These are phyloP conservation scores for Alternaria gaisen DNA, from an alignment of 2,329 filamentous ascomycete species.

Conservation along the genomic window DNA sequence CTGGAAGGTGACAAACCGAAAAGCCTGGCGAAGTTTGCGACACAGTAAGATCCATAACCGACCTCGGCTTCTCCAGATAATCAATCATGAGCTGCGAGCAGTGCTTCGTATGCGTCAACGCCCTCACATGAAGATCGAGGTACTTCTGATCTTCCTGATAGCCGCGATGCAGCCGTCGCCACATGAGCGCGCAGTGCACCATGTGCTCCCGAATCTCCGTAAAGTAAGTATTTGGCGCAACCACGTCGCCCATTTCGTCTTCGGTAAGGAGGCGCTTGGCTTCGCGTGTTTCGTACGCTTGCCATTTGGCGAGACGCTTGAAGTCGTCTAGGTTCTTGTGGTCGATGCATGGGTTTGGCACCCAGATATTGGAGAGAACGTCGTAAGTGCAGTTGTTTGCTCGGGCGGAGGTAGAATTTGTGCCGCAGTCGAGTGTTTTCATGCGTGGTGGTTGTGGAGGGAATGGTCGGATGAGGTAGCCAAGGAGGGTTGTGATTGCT, in stretches of 20 bases:
- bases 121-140: neutral
- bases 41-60: neutral
- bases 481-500: constrained; percentile 2
- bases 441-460: neutral
- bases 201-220: constrained; percentile 13
- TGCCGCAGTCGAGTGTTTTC: constrained; percentile 9
- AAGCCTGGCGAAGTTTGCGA: neutral
- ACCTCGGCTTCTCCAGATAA: neutral
- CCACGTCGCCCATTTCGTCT: constrained; percentile 15
- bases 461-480: neutral
- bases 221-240: constrained; percentile 12
- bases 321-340: constrained; percentile 10
- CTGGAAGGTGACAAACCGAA: neutral
- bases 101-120: neutral
- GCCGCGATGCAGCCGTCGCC: constrained; percentile 9
- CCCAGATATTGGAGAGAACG: constrained; percentile 15
- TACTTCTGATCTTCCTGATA: constrained; percentile 2
- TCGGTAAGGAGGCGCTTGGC: constrained; percentile 7
- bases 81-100: neutral
- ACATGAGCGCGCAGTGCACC: constrained; percentile 15
- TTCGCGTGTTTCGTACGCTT: neutral
- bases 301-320: constrained; percentile 1
- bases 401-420: constrained; percentile 6
- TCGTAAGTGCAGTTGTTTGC: constrained; percentile 10
- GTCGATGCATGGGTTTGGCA: constrained; percentile 1